Percentiles rank a stretch among this genome's conserved stretches.
phyloP scores from a whole-genome alignment of 495 filamentous ascomycete species.

The Ramalina intermedia region DNA sequence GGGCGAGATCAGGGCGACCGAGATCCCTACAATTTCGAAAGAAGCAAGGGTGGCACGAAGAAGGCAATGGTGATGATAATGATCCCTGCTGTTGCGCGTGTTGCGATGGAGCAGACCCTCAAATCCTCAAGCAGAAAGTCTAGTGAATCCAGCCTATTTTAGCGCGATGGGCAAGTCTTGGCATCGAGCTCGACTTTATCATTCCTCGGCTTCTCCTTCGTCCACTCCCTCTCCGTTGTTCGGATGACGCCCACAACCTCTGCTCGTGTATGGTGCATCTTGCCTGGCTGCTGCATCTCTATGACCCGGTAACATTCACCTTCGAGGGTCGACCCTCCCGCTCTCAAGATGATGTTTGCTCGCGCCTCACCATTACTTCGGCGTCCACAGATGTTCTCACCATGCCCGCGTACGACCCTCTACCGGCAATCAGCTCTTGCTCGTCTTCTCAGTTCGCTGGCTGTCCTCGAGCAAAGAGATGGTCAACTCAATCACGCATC shows the following conservation, averaged over 20 bases:
- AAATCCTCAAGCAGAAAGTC: too few relatives aligned
- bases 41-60: too few relatives aligned
- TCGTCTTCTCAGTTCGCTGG: conserved; percentile 74
- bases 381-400: background rate
- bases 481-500: conserved; percentile 75
- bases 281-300: background rate
- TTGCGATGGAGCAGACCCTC: too few relatives aligned
- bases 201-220: too few relatives aligned
- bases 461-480: conserved; percentile 84
- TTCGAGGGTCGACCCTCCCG: background rate
- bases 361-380: background rate
- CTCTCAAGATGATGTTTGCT: background rate
- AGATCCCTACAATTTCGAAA: background rate
- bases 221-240: background rate
- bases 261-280: background rate
- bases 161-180: too few relatives aligned
- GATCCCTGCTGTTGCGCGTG: too few relatives aligned
- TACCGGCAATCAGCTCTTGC: conserved; percentile 34
- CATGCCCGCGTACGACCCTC: background rate
- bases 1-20: background rate
- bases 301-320: background rate
- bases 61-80: too few relatives aligned
- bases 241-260: background rate
- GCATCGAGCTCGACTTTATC: too few relatives aligned
- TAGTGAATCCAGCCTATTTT: too few relatives aligned